Percentiles rank a stretch among this genome's conserved stretches.
Evolutionary conservation across 805 yeast species (phyloP).

Genomic region (Sungouiella thailandica): DNA sequence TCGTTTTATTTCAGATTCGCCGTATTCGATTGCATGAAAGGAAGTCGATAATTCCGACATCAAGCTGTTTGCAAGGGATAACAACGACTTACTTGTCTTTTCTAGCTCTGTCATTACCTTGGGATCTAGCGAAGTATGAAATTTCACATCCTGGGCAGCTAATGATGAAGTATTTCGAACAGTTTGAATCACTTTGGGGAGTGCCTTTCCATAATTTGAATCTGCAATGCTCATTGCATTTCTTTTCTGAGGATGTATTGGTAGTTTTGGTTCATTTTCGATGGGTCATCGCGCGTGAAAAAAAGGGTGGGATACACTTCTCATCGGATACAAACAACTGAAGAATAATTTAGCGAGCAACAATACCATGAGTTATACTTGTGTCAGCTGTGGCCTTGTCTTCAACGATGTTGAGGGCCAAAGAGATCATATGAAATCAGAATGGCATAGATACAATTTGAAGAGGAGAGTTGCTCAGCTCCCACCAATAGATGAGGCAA

Average conservation of each 20-base stretch:
- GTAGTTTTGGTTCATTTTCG: too few relatives aligned
- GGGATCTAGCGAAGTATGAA: constrained; percentile 59
- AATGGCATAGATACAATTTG: constrained; percentile 95
- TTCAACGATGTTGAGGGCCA: constrained; percentile 36
- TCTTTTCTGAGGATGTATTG: too few relatives aligned
- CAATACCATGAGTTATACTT: constrained; percentile 15
- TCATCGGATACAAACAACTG: constrained; percentile 2
- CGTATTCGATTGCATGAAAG: constrained; percentile 26
- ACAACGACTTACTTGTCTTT: constrained; percentile 36
- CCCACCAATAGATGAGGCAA: constrained; percentile 22
- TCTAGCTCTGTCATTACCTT: constrained; percentile 37
- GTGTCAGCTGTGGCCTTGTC: constrained; percentile 37
- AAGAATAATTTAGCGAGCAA: background rate
- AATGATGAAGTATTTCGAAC: constrained; percentile 66
- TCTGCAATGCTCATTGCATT: too few relatives aligned
- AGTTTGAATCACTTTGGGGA: constrained; percentile 49
- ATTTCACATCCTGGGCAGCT: constrained; percentile 77
- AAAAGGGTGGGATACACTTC: constrained; percentile 5
- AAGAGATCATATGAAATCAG: constrained; percentile 83
- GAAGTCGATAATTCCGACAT: constrained; percentile 26
- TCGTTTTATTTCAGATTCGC: constrained; percentile 38
- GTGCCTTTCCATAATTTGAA: constrained; percentile 17
- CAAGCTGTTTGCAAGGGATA: constrained; percentile 44
- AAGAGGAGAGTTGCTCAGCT: constrained; percentile 82
- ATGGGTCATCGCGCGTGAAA: too few relatives aligned